These are phyloP conservation scores for Gaeumannomyces sp. DNA, from an alignment of 2,329 filamentous ascomycete genomes.

Conservation along the genomic window DNA sequence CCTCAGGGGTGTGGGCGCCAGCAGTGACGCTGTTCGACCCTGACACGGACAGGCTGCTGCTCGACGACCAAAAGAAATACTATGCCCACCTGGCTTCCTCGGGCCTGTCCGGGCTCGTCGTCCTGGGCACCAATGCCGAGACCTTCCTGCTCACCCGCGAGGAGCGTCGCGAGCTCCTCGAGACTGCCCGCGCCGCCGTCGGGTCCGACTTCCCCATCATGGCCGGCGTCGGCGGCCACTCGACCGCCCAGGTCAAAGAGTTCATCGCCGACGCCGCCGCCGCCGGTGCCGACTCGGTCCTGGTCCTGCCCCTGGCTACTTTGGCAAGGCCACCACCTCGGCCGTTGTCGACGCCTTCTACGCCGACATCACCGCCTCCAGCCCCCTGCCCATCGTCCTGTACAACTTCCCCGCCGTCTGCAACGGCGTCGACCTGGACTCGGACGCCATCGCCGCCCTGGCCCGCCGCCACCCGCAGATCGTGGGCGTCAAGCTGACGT, in stretches of 20 bases:
- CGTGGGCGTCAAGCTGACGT: constrained; percentile 41
- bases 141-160: constrained; percentile 27
- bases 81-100: constrained; percentile 24
- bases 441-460: constrained; percentile 50
- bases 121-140: constrained; percentile 29
- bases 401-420: constrained; percentile 67
- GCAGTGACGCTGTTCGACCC: constrained; percentile 29
- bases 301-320: constrained; percentile 61
- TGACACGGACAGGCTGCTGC: constrained; percentile 22
- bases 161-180: constrained; percentile 39
- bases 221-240: constrained; percentile 59
- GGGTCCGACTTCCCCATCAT: constrained; percentile 51
- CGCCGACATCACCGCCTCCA: constrained; percentile 45
- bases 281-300: constrained; percentile 55
- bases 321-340: constrained; percentile 54
- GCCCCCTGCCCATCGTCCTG: constrained; percentile 52
- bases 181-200: constrained; percentile 46
- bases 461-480: constrained; percentile 26
- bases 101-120: constrained; percentile 24
- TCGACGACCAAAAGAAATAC: constrained; percentile 23
- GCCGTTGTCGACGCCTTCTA: constrained; percentile 55
- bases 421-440: constrained; percentile 63
- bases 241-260: constrained; percentile 56
- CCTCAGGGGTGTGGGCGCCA: constrained; percentile 26
- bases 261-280: constrained; percentile 50